A percentile compares a stretch with the other conserved stretches of the same genome.
Conservation (phyloP, 495 filamentous ascomycete genomes). For the Penicillium egyptiacum region DNA sequence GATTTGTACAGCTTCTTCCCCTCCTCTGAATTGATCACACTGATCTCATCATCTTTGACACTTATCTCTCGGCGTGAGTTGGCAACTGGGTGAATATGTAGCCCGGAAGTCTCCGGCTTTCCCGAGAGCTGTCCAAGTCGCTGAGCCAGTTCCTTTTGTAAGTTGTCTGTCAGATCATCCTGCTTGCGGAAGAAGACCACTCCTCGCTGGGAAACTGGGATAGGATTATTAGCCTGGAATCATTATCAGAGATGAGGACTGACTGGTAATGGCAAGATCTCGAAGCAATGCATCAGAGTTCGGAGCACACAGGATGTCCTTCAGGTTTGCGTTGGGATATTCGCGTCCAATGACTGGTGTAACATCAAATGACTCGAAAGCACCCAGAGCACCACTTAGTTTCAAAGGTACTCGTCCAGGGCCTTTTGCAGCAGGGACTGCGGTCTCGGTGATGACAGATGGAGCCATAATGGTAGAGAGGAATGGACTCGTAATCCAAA, state of each 20-base stretch:
- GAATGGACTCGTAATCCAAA: too few relatives aligned
- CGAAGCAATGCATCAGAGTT: constrained; percentile 66
- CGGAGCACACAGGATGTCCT: constrained; percentile 57
- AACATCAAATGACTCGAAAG: constrained; percentile 60
- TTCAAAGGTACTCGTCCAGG: constrained; percentile 42
- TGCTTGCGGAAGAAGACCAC: constrained; percentile 83
- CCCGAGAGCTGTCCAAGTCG: constrained; percentile 62
- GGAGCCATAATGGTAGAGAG: too few relatives aligned
- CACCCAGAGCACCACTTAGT: constrained; percentile 53
- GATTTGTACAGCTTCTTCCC: constrained; percentile 56
- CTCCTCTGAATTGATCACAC: constrained; percentile 63
- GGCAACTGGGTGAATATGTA: constrained; percentile 72
- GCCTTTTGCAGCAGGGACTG: constrained; percentile 13
- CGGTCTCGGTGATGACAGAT: constrained; percentile 24
- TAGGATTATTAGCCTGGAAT: neutral
- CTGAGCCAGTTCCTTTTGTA: constrained; percentile 67
- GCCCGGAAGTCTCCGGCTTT: constrained; percentile 60
- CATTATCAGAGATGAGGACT: constrained; percentile 2
- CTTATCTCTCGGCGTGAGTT: constrained; percentile 60
- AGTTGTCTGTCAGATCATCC: constrained; percentile 60
- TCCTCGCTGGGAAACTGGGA: constrained; percentile 70
- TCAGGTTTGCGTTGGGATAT: constrained; percentile 57
- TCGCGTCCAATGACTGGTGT: constrained; percentile 70
- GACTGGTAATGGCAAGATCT: constrained; percentile 67
- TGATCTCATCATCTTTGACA: constrained; percentile 68